Evolutionary conservation across 2,329 filamentous ascomycete genomes (phyloP).

Genomic region (Pseudonectria foliicola): DNA sequence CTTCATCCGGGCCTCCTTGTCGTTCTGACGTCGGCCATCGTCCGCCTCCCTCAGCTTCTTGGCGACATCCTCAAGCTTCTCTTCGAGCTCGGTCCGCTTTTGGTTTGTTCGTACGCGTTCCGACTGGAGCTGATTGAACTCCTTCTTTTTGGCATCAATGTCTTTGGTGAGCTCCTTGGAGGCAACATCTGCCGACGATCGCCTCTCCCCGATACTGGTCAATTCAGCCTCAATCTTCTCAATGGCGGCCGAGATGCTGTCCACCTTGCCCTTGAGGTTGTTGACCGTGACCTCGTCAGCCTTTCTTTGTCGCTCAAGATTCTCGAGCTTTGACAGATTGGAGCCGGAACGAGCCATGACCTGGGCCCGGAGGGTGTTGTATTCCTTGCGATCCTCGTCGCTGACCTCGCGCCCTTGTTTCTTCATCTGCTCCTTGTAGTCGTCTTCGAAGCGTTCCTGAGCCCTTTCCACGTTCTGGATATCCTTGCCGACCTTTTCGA

Average conservation of each 20-base stretch:
- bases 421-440: constrained; percentile 78
- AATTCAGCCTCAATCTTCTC: constrained; percentile 70
- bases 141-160: constrained; percentile 84
- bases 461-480: constrained; percentile 82
- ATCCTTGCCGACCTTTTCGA: constrained; percentile 72
- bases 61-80: constrained; percentile 77
- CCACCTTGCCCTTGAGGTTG: constrained; percentile 81
- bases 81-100: constrained; percentile 79
- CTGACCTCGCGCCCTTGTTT: constrained; percentile 82
- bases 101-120: constrained; percentile 76
- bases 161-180: constrained; percentile 65
- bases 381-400: constrained; percentile 81
- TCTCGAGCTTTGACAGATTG: constrained; percentile 77
- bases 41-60: constrained; percentile 79
- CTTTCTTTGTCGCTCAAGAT: constrained; percentile 80
- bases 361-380: constrained; percentile 75
- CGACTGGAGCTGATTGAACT: constrained; percentile 77
- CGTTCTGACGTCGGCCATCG: constrained; percentile 76
- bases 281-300: constrained; percentile 88
- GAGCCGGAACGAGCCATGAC: constrained; percentile 75
- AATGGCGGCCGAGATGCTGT: constrained; percentile 65
- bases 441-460: constrained; percentile 77
- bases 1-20: constrained; percentile 70
- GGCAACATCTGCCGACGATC: constrained; percentile 51
- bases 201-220: constrained; percentile 60